Evolutionary conservation across 495 filamentous ascomycete species (phyloP).

Genomic region (Pseudoneurospora amorphoporcata): DNA sequence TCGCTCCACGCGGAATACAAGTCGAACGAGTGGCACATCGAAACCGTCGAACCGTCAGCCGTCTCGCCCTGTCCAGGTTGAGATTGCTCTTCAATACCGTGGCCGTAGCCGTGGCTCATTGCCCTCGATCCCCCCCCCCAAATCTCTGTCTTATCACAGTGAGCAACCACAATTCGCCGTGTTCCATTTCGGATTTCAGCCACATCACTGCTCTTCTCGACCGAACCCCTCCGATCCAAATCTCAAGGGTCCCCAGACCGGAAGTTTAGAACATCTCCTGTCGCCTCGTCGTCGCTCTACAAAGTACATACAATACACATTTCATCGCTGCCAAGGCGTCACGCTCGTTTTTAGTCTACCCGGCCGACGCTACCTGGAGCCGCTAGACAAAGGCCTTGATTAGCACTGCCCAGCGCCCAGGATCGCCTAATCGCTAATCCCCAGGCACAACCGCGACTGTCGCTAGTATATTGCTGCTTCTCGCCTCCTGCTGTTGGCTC

Average conservation of each 20-base stretch:
- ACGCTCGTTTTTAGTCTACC: conserved; percentile 13
- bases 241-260: background rate
- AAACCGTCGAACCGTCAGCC: background rate
- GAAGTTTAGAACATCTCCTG: background rate
- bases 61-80: background rate
- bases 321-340: conserved; percentile 7
- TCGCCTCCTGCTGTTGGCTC: background rate
- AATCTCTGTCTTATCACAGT: background rate
- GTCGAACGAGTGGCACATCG: background rate
- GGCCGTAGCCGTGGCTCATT: background rate
- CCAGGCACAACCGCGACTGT: background rate
- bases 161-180: background rate
- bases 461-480: background rate
- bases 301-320: background rate
- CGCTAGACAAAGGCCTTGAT: background rate
- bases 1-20: background rate
- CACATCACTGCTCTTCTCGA: background rate
- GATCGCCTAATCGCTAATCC: background rate
- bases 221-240: background rate
- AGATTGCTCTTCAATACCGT: background rate
- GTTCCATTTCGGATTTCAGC: background rate
- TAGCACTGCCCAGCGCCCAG: background rate
- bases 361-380: background rate
- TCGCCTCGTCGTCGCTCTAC: background rate
- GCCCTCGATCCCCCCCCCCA: background rate